Conservation (phyloP, 306 rosid species). For the Ormosia emarginata region DNA sequence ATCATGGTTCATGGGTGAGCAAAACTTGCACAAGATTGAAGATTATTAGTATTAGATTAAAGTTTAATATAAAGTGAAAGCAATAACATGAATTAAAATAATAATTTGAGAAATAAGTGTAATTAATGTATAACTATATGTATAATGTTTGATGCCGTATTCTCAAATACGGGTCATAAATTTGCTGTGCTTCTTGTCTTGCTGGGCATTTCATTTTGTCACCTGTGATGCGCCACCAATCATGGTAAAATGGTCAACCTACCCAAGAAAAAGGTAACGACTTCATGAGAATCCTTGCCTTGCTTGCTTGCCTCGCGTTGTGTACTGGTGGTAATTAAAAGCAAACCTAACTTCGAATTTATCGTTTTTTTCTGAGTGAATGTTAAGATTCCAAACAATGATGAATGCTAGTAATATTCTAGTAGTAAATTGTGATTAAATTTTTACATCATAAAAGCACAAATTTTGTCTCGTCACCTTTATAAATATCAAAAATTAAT, state of each 20-base stretch:
- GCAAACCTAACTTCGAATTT: not conserved
- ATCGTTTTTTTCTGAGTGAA: not conserved
- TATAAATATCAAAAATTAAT: no score
- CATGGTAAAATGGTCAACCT: not conserved
- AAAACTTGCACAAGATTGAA: not conserved
- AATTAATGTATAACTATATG: not conserved
- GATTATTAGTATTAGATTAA: not conserved
- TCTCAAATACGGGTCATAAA: not conserved
- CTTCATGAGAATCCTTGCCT: constrained; percentile 4
- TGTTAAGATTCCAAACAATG: not conserved
- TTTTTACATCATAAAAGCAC: not conserved
- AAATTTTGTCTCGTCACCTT: no score
- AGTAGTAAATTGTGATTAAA: not conserved
- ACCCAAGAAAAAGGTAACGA: not conserved
- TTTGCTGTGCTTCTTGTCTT: not conserved
- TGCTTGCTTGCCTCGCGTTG: not conserved
- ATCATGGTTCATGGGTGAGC: not conserved
- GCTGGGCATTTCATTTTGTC: not conserved
- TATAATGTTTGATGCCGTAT: not conserved
- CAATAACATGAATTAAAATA: not conserved
- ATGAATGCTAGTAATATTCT: not conserved
- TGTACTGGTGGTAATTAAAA: not conserved
- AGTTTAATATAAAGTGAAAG: no score
- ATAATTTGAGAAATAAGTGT: not conserved
- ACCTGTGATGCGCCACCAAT: not conserved